A percentile compares a stretch with the other conserved stretches of the same genome.
Evolutionary conservation across 225 moss, liverwort and hornwort species (phyloP).

Genomic region (Takakia lepidozioides): DNA sequence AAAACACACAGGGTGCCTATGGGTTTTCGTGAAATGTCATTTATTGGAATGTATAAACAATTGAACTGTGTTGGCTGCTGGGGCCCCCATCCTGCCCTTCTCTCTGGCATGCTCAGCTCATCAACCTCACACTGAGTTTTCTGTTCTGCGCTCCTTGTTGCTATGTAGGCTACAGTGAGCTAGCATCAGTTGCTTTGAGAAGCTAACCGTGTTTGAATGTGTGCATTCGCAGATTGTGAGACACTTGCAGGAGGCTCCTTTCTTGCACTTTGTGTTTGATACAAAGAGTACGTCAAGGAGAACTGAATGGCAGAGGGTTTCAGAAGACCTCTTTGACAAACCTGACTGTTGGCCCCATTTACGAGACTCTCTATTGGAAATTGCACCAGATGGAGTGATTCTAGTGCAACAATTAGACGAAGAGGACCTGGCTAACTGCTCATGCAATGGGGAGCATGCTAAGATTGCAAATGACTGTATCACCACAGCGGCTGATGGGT

Average conservation of each 20-base stretch:
- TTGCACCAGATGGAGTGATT: constrained; percentile 70
- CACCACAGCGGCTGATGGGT: too few species aligned
- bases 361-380: constrained; percentile 26
- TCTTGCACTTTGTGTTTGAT: constrained; percentile 58
- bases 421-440: too few species aligned
- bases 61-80: too few species aligned
- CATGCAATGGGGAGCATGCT: too few species aligned
- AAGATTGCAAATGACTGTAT: too few species aligned
- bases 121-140: not conserved
- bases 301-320: constrained; percentile 38
- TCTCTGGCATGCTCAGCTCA: too few species aligned
- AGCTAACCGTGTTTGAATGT: not conserved
- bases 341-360: constrained; percentile 49
- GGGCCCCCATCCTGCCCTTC: too few species aligned
- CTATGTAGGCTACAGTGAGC: not conserved
- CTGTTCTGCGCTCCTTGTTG: not conserved
- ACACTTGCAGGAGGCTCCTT: constrained; percentile 82
- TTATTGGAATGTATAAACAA: too few species aligned
- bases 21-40: too few species aligned
- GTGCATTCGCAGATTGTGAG: constrained; percentile 52
- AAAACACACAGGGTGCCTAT: not conserved
- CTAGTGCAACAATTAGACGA: constrained; percentile 61
- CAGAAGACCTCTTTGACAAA: constrained; percentile 38
- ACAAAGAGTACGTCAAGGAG: constrained; percentile 12
- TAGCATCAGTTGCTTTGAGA: not conserved